Conservation (phyloP, 1,284 basidiomycete genomes). For the Sphagnurus paluster region DNA sequence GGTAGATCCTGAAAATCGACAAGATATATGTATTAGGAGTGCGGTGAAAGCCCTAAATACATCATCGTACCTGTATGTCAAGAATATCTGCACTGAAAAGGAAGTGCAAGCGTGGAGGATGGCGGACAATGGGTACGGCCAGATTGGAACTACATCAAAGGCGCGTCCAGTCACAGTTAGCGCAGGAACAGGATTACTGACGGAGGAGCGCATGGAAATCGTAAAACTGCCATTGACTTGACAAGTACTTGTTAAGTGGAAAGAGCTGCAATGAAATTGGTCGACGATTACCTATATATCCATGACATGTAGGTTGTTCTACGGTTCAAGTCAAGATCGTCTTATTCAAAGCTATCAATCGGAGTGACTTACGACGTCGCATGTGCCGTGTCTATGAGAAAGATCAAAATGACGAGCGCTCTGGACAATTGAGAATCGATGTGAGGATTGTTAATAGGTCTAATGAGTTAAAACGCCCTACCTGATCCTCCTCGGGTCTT, state of each 20-base stretch:
- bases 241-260: too few relatives aligned
- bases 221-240: too few relatives aligned
- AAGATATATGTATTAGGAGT: not conserved
- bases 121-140: not conserved
- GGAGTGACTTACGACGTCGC: too few relatives aligned
- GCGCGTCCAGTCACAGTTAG: not conserved
- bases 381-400: too few relatives aligned
- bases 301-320: too few relatives aligned
- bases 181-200: too few relatives aligned
- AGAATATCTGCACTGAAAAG: slow-evolving; percentile 4
- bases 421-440: not conserved
- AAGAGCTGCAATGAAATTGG: too few relatives aligned
- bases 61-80: slow-evolving; percentile 5
- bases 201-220: too few relatives aligned
- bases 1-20: not conserved
- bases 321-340: too few relatives aligned
- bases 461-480: not conserved
- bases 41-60: not conserved
- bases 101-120: slow-evolving; percentile 1
- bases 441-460: not conserved
- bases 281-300: too few relatives aligned
- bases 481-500: slow-evolving; percentile 6
- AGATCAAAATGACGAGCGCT: slow-evolving; percentile 4
- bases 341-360: too few relatives aligned
- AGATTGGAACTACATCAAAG: not conserved